Base-by-base conservation (phyloP, 768 basidiomycete genomes). In the Termitomyces heimii region DNA sequence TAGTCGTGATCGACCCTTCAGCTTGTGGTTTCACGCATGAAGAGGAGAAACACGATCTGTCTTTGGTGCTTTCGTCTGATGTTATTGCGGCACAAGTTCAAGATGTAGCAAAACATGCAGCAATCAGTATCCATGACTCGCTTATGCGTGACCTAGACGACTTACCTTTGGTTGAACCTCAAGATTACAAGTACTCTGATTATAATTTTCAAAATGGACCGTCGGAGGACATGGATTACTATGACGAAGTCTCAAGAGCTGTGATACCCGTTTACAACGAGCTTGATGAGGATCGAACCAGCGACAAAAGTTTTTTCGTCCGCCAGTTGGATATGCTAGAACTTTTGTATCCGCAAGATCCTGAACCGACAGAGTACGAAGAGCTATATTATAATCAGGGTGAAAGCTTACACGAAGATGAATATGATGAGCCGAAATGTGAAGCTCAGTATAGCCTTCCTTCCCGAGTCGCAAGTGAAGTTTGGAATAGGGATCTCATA, bases 101-200 rank as follows among this genome's bases (percentile, higher is more conserved):
- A 7, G 34, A 54, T 14, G 16, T n/a, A 22, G n/a, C 12, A n/a
- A 26, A 6, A 22, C 10, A 14, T 4, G 26, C 4, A n/a, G 32
- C 20, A 16, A 43, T 16, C 24, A 43, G n/a, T 7, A 9, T 20
- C 22, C 50, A 44, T 37, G 48, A 16, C 16, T n/a, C n/a, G 6
- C 2, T 29, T 14, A 29, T 42, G 48, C 18, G 10, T 26, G 39
- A 42, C 20, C 24, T 42, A 37, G 58, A 57, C n/a, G 46, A 54
- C 28, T 35, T 57, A 28, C 62, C 50, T 42, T 55, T 53, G 13
- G 58, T 57, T 18, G 56, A 52, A 28, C 59, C 40, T 34, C 48
- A 49, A 26, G 62, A 62, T 26, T 62, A 62, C 42, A 43, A 48
- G 34, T 62, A 60, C 46, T 57, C 56, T 42, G 61, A 62, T 29